phyloP scores from a whole-genome alignment of 2,329 filamentous ascomycete genomes.

The Neopestalotiopsis sp. region DNA sequence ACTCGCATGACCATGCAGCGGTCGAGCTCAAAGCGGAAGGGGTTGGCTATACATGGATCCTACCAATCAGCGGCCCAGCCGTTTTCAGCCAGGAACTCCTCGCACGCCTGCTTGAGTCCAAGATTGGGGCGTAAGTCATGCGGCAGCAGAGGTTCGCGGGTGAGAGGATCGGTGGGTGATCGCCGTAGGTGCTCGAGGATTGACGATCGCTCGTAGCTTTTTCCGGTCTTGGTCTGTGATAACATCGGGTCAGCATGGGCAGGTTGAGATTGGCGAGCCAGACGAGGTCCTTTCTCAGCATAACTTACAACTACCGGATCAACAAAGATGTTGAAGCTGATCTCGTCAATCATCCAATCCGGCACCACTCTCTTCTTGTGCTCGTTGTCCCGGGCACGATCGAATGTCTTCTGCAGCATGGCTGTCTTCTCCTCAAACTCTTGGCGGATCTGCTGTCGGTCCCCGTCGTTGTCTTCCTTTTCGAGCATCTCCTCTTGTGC shows the following conservation, averaged over 20 bases:
- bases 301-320: conserved; percentile 66
- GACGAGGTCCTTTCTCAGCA: not conserved
- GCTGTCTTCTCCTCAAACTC: conserved; percentile 55
- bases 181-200: conserved; percentile 86
- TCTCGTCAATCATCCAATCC: conserved; percentile 79
- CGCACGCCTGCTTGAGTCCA: conserved; percentile 79
- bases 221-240: conserved; percentile 77
- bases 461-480: conserved; percentile 37
- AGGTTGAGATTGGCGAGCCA: not conserved
- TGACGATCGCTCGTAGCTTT: conserved; percentile 86
- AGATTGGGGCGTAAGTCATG: conserved; percentile 82
- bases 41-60: not conserved
- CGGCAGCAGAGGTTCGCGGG: conserved; percentile 72
- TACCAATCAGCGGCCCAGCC: conserved; percentile 95
- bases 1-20: not conserved
- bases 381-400: conserved; percentile 49
- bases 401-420: conserved; percentile 55
- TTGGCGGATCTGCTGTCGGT: conserved; percentile 50
- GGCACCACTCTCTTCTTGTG: conserved; percentile 67
- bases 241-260: conserved; percentile 1
- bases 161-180: conserved; percentile 80
- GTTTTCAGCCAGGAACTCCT: conserved; percentile 84
- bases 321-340: conserved; percentile 75
- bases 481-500: conserved; percentile 49
- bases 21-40: not conserved